Percentiles rank a stretch among this genome's conserved stretches.
Conservation (phyloP, 1,139 yeast species). For the Nadsonia commutata region DNA sequence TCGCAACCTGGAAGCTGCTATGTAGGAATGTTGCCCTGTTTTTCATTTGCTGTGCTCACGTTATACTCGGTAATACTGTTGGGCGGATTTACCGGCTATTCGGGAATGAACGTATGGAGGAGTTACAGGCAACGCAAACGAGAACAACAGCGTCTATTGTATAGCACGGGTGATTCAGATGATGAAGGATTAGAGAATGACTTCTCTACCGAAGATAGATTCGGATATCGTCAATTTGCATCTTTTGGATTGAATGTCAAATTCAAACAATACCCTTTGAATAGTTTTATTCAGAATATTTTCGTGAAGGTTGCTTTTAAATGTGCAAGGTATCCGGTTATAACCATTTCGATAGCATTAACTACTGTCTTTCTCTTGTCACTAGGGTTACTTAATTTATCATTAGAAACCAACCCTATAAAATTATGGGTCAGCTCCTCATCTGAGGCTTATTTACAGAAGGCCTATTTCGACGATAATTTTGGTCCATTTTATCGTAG, state of each 20-base stretch:
- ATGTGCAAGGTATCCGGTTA: slow-evolving; percentile 33
- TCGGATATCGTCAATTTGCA: slow-evolving; percentile 6
- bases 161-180: slow-evolving; percentile 13
- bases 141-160: slow-evolving; percentile 12
- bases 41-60: slow-evolving; percentile 46
- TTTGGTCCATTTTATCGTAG: slow-evolving; percentile 91
- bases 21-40: slow-evolving; percentile 56
- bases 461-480: slow-evolving; percentile 53
- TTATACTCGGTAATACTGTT: slow-evolving; percentile 33
- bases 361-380: slow-evolving; percentile 34
- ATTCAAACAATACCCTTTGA: slow-evolving; percentile 27
- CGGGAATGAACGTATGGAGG: slow-evolving; percentile 9
- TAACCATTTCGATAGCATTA: slow-evolving; percentile 35
- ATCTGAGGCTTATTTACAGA: slow-evolving; percentile 59
- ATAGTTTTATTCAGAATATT: slow-evolving; percentile 29
- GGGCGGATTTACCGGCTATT: slow-evolving; percentile 27
- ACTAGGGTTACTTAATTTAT: slow-evolving; percentile 36
- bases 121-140: slow-evolving; percentile 8
- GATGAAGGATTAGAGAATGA: slow-evolving; percentile 16
- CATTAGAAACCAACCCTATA: slow-evolving; percentile 66
- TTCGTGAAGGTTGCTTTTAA: slow-evolving; percentile 36
- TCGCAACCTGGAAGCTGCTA: slow-evolving; percentile 29
- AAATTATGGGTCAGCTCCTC: slow-evolving; percentile 79
- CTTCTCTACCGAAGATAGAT: slow-evolving; percentile 7
- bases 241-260: slow-evolving; percentile 11